Conservation (phyloP, 345 rosid genomes). For the Jatropha curcas region DNA sequence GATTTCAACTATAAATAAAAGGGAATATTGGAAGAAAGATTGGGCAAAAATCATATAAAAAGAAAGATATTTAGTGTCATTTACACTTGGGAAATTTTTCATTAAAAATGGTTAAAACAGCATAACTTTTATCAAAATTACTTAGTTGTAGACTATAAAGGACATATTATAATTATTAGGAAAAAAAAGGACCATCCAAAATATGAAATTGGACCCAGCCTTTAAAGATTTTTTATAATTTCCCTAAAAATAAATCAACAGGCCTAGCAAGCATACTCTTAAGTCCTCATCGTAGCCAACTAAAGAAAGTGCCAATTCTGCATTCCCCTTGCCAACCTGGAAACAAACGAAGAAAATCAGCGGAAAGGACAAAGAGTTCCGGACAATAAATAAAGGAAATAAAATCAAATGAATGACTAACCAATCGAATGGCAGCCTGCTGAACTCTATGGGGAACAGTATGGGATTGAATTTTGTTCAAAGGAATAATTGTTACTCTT, state of each 20-base stretch:
- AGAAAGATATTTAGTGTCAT: background rate
- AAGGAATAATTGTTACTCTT: conserved; percentile 89
- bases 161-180: background rate
- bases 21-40: background rate
- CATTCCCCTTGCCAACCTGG: conserved; percentile 93
- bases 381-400: background rate
- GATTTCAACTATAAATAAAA: background rate
- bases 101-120: background rate
- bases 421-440: conserved; percentile 76
- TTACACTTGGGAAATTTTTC: background rate
- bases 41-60: background rate
- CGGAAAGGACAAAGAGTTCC: background rate
- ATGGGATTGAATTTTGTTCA: conserved; percentile 76
- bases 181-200: background rate
- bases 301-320: conserved; percentile 87
- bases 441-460: conserved; percentile 60
- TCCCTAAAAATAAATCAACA: background rate
- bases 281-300: conserved; percentile 76
- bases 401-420: conserved; percentile 37
- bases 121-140: background rate
- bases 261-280: conserved; percentile 47
- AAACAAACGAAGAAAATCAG: conserved; percentile 22
- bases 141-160: background rate
- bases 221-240: background rate
- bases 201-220: background rate